A percentile compares a stretch with the other conserved stretches of the same genome.
Evolutionary conservation across 352 stramenopile genomes (phyloP).

Genomic region (Pythium chondricola): DNA sequence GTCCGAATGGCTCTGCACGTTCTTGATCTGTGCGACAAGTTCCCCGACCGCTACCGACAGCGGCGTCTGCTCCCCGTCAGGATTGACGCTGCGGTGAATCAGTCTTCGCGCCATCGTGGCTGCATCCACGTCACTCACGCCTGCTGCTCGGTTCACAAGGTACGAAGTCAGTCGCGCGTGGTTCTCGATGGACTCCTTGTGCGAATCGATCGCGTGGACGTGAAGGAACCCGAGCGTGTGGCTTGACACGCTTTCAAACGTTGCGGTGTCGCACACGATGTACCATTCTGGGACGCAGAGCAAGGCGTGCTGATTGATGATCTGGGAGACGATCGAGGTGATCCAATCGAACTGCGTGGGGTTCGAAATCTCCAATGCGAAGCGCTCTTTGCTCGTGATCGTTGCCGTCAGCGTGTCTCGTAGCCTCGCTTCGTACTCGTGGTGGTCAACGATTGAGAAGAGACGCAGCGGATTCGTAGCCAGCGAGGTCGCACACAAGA

Average conservation of each 20-base stretch:
- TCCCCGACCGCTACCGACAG: too few relatives aligned
- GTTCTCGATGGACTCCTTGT: too few relatives aligned
- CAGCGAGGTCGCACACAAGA: constrained; percentile 5
- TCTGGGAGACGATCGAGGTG: constrained; percentile 31
- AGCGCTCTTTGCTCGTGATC: constrained; percentile 29
- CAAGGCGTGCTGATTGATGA: constrained; percentile 49
- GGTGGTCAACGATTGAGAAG: constrained; percentile 4
- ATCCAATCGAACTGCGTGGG: constrained; percentile 23
- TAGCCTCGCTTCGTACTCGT: constrained; percentile 6
- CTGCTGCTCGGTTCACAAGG: too few relatives aligned
- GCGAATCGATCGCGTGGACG: not conserved
- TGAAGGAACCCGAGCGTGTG: constrained; percentile 17
- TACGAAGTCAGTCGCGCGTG: too few relatives aligned
- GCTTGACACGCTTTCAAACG: constrained; percentile 29
- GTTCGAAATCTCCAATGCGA: constrained; percentile 36
- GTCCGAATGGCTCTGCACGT: too few relatives aligned
- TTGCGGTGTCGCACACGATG: constrained; percentile 23
- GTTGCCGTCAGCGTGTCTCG: constrained; percentile 9
- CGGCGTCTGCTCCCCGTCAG: too few relatives aligned
- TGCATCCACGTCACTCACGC: too few relatives aligned
- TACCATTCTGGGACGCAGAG: constrained; percentile 47
- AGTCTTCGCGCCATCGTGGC: too few relatives aligned
- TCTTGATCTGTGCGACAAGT: too few relatives aligned
- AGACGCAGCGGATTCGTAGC: not conserved
- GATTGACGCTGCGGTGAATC: too few relatives aligned